phyloP scores from a whole-genome alignment of 768 basidiomycete genomes.

The Zangia roseola region DNA sequence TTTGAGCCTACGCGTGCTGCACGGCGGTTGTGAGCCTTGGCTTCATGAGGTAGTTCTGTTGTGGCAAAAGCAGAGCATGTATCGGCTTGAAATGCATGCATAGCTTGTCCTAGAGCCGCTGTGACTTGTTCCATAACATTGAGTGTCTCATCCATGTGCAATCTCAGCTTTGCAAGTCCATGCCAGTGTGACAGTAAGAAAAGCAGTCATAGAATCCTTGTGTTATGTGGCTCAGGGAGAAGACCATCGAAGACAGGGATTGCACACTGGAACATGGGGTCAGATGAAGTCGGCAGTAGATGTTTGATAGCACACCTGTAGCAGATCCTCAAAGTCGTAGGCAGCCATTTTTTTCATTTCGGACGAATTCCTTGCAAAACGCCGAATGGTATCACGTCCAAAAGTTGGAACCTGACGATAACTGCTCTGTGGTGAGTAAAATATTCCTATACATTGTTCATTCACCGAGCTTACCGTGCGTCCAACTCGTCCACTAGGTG shows the following conservation, averaged over 20 bases:
- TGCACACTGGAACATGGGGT: conserved; percentile 22
- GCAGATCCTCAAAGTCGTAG: conserved; percentile 38
- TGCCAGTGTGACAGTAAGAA: conserved; percentile 25
- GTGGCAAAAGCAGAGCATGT: too few relatives aligned
- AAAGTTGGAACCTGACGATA: conserved; percentile 29
- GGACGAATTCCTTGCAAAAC: conserved; percentile 32
- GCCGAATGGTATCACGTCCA: conserved; percentile 29
- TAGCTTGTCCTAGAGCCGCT: too few relatives aligned
- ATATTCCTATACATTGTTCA: too few relatives aligned
- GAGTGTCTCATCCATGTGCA: conserved; percentile 19
- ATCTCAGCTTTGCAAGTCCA: conserved; percentile 20
- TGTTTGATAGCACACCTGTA: conserved; percentile 24
- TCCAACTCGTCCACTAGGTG: conserved; percentile 19
- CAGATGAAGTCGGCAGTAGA: too few relatives aligned
- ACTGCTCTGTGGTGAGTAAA: neutral
- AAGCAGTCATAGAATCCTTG: conserved; percentile 14
- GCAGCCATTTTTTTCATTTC: conserved; percentile 36
- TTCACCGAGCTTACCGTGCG: too few relatives aligned
- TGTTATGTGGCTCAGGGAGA: conserved; percentile 14
- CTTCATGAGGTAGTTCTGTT: too few relatives aligned
- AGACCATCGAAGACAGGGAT: conserved; percentile 37
- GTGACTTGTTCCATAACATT: too few relatives aligned
- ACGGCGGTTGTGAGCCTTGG: too few relatives aligned
- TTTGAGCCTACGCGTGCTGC: too few relatives aligned
- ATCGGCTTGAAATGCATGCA: too few relatives aligned